Evolutionary conservation across 2,329 filamentous ascomycete species (phyloP).

Genomic region (Pseudogymnoascus sp.): DNA sequence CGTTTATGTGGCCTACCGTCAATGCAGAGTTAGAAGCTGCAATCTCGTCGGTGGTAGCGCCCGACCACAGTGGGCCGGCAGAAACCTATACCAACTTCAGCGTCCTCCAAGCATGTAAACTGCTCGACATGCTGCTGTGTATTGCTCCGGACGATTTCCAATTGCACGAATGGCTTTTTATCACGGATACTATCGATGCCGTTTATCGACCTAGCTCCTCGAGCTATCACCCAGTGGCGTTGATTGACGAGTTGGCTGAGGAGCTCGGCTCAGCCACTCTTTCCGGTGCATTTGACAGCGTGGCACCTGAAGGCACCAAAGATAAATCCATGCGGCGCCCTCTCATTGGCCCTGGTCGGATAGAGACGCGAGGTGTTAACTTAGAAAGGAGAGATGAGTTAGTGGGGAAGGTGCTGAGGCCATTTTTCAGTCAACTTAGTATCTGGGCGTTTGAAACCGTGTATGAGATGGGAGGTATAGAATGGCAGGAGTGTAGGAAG

Average conservation of each 20-base stretch:
- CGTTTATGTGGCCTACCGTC: constrained; percentile 81
- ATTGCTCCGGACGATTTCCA: constrained; percentile 93
- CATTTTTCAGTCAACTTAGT: constrained; percentile 85
- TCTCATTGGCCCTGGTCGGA: constrained; percentile 36
- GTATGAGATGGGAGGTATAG: constrained; percentile 70
- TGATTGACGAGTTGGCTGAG: constrained; percentile 79
- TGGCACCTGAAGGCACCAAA: constrained; percentile 17
- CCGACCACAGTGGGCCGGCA: constrained; percentile 52
- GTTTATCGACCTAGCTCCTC: constrained; percentile 63
- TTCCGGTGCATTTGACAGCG: constrained; percentile 16
- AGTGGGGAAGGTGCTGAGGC: constrained; percentile 68
- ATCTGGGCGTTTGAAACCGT: constrained; percentile 90
- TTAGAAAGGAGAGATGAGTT: constrained; percentile 60
- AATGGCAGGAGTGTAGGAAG: constrained; percentile 55
- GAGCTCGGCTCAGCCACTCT: constrained; percentile 42
- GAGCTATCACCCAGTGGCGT: constrained; percentile 59
- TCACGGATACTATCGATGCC: constrained; percentile 93
- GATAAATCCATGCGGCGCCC: constrained; percentile 27
- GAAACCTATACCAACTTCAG: constrained; percentile 71
- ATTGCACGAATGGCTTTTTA: constrained; percentile 95
- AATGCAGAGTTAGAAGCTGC: constrained; percentile 78
- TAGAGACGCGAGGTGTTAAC: constrained; percentile 43
- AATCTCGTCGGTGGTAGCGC: constrained; percentile 63
- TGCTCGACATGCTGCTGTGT: constrained; percentile 81
- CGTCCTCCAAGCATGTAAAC: constrained; percentile 84